Evolutionary conservation across 305 asterid species (phyloP).

Genomic region (Fraxinus angustifolia): DNA sequence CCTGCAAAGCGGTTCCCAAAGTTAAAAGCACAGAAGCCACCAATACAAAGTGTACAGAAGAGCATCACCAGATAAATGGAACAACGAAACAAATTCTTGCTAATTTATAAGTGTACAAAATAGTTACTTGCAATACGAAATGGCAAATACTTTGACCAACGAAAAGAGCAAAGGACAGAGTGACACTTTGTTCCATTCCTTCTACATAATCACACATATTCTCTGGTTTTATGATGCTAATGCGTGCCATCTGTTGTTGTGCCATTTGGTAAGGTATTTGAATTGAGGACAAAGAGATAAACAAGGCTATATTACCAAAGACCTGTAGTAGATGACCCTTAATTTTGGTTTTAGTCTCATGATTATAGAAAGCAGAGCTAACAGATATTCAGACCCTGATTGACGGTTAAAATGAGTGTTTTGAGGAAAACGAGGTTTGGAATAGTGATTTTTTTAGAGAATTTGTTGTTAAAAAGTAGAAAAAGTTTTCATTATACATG

Average conservation of each 20-base stretch:
- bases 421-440: background rate
- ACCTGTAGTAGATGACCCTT: background rate
- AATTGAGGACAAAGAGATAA: background rate
- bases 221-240: background rate
- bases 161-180: background rate
- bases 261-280: background rate
- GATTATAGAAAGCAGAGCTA: background rate
- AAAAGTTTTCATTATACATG: no score
- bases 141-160: background rate
- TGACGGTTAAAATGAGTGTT: background rate
- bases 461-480: background rate
- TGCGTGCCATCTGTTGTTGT: background rate
- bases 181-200: background rate
- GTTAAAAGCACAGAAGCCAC: constrained; percentile 4
- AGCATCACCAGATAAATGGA: background rate
- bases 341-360: background rate
- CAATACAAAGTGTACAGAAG: constrained; percentile 8
- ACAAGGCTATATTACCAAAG: background rate
- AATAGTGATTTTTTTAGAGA: background rate
- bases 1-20: constrained; percentile 49
- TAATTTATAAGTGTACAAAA: background rate
- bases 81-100: background rate
- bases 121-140: background rate
- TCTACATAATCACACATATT: background rate
- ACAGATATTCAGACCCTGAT: background rate